phyloP scores from a whole-genome alignment of 1,284 basidiomycete species.

The Ceratobasidium sp. region DNA sequence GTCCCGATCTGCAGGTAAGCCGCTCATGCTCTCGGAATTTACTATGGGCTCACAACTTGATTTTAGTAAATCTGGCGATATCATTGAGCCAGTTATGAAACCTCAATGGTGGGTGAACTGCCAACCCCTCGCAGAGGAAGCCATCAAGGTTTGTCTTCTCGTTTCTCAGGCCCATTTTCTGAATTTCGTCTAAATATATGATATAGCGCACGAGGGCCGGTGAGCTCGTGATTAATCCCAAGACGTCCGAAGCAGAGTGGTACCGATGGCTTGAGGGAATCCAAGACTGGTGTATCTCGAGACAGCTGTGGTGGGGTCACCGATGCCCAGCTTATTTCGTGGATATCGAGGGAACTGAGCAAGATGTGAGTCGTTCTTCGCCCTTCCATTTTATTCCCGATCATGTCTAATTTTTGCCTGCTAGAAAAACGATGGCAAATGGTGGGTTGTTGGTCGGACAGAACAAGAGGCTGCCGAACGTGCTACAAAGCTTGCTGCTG shows the following conservation, averaged over 20 bases:
- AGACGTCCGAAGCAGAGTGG: conserved; percentile 93
- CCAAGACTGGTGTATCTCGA: conserved; percentile 99
- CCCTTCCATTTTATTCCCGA: background rate
- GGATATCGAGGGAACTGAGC: conserved; percentile 82
- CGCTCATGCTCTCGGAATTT: background rate
- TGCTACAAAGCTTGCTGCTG: conserved; percentile 80
- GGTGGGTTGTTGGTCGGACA: conserved; percentile 93
- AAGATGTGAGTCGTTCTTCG: conserved; percentile 70
- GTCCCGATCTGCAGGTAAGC: conserved; percentile 88
- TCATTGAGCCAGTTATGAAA: conserved; percentile 96
- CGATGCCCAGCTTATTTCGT: conserved; percentile 96
- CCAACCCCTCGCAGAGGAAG: conserved; percentile 91
- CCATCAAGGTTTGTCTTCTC: conserved; percentile 73
- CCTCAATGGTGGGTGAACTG: conserved; percentile 99
- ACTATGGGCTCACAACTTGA: background rate
- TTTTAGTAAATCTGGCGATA: conserved; percentile 89
- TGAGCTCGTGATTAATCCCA: conserved; percentile 87
- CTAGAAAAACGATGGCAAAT: conserved; percentile 76
- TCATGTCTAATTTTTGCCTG: background rate
- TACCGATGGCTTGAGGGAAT: conserved; percentile 96
- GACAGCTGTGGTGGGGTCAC: conserved; percentile 99
- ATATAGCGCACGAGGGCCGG: conserved; percentile 85
- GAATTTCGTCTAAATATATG: conserved; percentile 2
- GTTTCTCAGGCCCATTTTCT: conserved; percentile 4
- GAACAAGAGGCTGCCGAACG: conserved; percentile 84